Evolutionary conservation across 768 basidiomycete species (phyloP).

Genomic region (Thelephora aurantiotincta): DNA sequence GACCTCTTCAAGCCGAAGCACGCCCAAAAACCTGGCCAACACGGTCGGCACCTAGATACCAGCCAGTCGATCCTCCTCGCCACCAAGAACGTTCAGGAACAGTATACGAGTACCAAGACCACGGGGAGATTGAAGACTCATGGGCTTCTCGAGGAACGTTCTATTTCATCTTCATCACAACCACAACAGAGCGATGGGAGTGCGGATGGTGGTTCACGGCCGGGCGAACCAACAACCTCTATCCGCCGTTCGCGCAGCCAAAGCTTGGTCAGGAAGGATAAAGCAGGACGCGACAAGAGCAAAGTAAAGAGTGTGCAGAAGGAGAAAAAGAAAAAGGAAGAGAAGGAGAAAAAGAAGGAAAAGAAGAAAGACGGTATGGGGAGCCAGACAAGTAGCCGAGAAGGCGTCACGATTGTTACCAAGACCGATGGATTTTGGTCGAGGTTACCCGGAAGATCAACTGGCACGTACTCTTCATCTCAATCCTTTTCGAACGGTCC

Average conservation of each 20-base stretch:
- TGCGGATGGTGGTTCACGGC: conserved; percentile 3
- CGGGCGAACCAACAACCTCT: conserved; percentile 12
- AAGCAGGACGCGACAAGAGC: conserved; percentile 3
- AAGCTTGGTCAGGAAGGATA: neutral
- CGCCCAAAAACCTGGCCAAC: neutral
- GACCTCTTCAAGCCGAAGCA: conserved; percentile 15
- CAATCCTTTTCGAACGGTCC: no score
- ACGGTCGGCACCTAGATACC: neutral
- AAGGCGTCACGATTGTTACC: conserved; percentile 2
- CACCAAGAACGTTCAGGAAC: conserved; percentile 62
- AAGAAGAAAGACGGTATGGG: conserved; percentile 16
- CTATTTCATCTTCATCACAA: conserved; percentile 9
- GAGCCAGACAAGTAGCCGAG: conserved; percentile 10
- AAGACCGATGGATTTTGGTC: no score
- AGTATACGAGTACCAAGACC: conserved; percentile 64
- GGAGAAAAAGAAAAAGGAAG: conserved; percentile 16
- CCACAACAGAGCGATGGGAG: neutral
- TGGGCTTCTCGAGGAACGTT: conserved; percentile 40
- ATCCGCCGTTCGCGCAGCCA: conserved; percentile 3
- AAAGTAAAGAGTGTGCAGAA: conserved; percentile 14
- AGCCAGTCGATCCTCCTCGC: conserved; percentile 43
- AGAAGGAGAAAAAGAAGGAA: conserved; percentile 16
- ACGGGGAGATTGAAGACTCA: conserved; percentile 55
- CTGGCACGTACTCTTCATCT: no score
- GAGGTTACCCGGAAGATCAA: no score